phyloP scores from a whole-genome alignment of 768 basidiomycete genomes.

The Russula dissimulans region DNA sequence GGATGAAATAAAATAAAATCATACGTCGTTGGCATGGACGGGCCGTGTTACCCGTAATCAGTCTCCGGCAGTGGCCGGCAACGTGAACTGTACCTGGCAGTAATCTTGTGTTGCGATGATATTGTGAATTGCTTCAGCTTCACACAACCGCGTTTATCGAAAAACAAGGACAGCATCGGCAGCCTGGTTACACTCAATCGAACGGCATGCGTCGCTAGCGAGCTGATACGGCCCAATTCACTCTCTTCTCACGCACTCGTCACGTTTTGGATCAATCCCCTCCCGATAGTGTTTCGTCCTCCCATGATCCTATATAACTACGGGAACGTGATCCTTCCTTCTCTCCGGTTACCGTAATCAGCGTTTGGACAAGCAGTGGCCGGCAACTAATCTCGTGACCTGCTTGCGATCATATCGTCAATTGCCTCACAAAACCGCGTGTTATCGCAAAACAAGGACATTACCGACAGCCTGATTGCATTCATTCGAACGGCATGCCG shows the following conservation, averaged over 20 bases:
- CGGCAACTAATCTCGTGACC: conserved; percentile 1
- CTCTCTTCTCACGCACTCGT: not conserved
- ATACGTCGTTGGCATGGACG: too few relatives aligned
- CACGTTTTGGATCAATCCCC: not conserved
- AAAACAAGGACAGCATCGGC: not conserved
- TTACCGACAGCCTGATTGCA: too few relatives aligned
- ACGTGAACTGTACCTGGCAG: too few relatives aligned
- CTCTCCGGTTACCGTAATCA: not conserved
- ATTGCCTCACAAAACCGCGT: too few relatives aligned
- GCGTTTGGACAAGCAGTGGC: not conserved
- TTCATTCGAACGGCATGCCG: too few relatives aligned
- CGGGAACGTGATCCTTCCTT: not conserved
- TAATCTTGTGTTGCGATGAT: too few relatives aligned
- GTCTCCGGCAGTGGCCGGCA: not conserved
- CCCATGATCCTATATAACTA: conserved; percentile 4
- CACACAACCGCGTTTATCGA: not conserved
- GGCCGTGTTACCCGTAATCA: not conserved
- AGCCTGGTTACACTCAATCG: conserved; percentile 1
- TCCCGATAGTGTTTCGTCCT: not conserved
- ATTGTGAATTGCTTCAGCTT: not conserved
- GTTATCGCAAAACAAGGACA: too few relatives aligned
- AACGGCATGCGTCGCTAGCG: not conserved
- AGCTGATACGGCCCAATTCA: not conserved
- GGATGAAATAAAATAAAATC: too few relatives aligned
- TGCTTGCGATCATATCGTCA: too few relatives aligned